phyloP scores from a whole-genome alignment of 768 basidiomycete species.

The Leccinellum rugosiceps region DNA sequence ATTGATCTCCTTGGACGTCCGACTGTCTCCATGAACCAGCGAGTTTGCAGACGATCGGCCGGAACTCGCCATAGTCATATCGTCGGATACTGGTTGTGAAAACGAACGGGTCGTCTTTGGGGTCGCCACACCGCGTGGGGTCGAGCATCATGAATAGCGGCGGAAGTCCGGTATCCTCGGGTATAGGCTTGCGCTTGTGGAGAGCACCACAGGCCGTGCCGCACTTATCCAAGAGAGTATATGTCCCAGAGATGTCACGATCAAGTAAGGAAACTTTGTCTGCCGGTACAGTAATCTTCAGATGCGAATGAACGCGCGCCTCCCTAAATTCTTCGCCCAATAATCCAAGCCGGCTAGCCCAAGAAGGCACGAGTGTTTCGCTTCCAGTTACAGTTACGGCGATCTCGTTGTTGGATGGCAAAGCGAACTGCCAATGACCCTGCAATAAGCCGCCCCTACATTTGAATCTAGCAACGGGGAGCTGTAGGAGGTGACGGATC shows the following conservation, averaged over 20 bases:
- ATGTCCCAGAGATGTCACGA: conserved; percentile 77
- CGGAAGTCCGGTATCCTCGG: conserved; percentile 48
- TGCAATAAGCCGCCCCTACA: conserved; percentile 56
- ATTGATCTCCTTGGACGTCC: conserved; percentile 43
- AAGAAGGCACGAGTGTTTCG: conserved; percentile 74
- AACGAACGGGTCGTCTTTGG: conserved; percentile 76
- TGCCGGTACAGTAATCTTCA: conserved; percentile 59
- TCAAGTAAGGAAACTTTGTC: conserved; percentile 54
- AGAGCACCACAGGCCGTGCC: conserved; percentile 85
- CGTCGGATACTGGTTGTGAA: conserved; percentile 79
- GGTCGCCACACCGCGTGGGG: conserved; percentile 74
- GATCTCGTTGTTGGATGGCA: conserved; percentile 59
- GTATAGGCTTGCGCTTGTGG: conserved; percentile 55
- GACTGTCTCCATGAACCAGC: conserved; percentile 79
- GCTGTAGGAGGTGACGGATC: conserved; percentile 67
- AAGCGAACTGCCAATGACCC: conserved; percentile 78
- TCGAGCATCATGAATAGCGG: conserved; percentile 79
- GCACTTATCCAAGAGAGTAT: conserved; percentile 78
- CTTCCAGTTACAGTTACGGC: conserved; percentile 52
- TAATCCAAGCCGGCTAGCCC: conserved; percentile 82
- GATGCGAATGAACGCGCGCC: conserved; percentile 60
- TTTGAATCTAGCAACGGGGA: conserved; percentile 73
- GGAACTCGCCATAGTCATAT: conserved; percentile 76
- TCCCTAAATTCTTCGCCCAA: conserved; percentile 60
- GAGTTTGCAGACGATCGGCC: conserved; percentile 74